A percentile compares a stretch with the other conserved stretches of the same genome.
These are phyloP conservation scores for Myriosclerotinia duriaeana DNA, from an alignment of 2,329 filamentous ascomycete genomes.

Conservation along the genomic window DNA sequence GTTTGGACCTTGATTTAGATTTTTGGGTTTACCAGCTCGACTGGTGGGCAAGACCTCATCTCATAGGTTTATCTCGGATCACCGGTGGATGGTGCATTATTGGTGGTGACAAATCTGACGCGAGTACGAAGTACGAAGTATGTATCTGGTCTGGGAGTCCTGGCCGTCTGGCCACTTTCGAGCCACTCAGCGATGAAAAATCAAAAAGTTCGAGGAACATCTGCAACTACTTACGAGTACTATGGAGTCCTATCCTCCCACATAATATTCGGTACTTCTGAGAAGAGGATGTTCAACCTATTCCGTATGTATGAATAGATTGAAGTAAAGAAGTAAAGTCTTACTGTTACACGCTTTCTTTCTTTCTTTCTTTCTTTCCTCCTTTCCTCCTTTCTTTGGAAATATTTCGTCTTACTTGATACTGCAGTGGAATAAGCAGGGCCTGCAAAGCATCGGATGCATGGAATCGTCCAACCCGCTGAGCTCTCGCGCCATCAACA, in stretches of 20 bases:
- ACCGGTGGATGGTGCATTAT: too few species aligned
- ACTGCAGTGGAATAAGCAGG: too few species aligned
- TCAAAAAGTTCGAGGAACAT: neutral
- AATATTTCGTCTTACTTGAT: neutral
- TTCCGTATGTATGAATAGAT: neutral
- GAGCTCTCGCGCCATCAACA: neutral
- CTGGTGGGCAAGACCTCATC: too few species aligned
- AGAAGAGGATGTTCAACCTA: neutral
- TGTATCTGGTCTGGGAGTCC: neutral
- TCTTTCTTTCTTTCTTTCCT: too few species aligned
- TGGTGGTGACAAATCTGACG: slow-evolving; percentile 11
- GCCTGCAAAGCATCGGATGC: too few species aligned
- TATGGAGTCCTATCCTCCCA: too few species aligned
- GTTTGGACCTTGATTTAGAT: too few species aligned
- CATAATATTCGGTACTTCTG: neutral
- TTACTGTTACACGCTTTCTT: neutral
- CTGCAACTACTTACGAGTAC: neutral
- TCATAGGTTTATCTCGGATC: too few species aligned
- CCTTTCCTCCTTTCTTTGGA: too few species aligned
- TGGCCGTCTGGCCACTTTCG: too few species aligned
- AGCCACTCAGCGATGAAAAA: too few species aligned
- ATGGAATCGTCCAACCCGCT: slow-evolving; percentile 2
- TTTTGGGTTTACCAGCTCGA: too few species aligned
- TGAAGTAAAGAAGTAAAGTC: neutral
- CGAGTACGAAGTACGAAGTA: neutral